Base-by-base conservation (phyloP, 2,329 filamentous ascomycete species). In the Aureobasidium mangrovei region DNA sequence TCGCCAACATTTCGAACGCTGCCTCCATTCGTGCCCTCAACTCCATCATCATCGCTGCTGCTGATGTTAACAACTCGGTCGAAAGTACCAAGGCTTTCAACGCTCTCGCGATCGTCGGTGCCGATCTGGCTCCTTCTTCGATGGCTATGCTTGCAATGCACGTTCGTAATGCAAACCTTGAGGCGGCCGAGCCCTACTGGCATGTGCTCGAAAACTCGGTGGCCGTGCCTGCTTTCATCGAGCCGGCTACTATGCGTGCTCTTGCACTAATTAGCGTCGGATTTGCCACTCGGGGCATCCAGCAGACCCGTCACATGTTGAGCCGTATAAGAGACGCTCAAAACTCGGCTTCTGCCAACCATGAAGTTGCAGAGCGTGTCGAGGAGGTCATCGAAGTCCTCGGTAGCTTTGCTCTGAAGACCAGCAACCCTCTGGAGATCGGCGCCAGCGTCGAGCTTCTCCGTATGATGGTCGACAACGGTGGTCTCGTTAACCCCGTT, bases 181-280 rank as follows among this genome's bases (percentile, higher is more conserved):
- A 83, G 27, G 80, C 82, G 54, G 91, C 91, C 48, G 80, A 85
- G 59, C 79, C 83, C 59, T 91, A 89, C 72, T 96, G 91, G 90
- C 79, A 82, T 52, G 76, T 87, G 55, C 75, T 96, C 40, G 73
- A 76, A 53, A 82, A 78, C 59, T 78, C 75, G 38, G 77, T 83
- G 2, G 78, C 82, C 56, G 76, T 81, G 63, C 74, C 77, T 49
- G 77, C 82, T 33, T 85, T 94, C 69, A 86, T 95, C 58, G 90
- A 95, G 72, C 87, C 90, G 27, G 86, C 89, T 9, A 82, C 88
- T 55, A 95, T 96, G 89, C 95, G 91, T 64, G 83, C 87, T 10
- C 82, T 95, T 55, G 88, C 90, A 45, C 77, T 97, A 69, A 86
- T 97, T 65, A 86, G 88, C 53, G 88, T 87, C 59, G 89, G 90